These are phyloP conservation scores for Pochonia chlamydosporia DNA, from an alignment of 2,329 filamentous ascomycete genomes.

Conservation along the genomic window DNA sequence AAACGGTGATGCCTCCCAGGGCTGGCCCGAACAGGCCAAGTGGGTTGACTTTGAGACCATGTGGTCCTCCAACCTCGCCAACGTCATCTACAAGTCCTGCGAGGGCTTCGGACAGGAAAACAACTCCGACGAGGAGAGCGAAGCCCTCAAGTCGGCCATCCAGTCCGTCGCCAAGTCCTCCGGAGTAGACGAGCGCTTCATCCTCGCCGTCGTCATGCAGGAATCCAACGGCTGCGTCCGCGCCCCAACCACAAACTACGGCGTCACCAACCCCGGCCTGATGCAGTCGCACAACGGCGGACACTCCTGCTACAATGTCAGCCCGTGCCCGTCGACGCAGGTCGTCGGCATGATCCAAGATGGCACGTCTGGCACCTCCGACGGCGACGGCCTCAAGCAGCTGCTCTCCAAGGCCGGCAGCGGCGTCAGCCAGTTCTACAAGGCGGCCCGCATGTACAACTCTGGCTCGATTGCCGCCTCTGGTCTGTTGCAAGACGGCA, in stretches of 20 bases:
- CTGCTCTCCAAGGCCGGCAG: constrained; percentile 23
- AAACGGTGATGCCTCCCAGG: constrained; percentile 6
- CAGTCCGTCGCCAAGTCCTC: constrained; percentile 19
- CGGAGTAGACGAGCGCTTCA: constrained; percentile 32
- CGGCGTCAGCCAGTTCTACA: constrained; percentile 29
- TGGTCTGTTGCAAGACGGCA: constrained; percentile 30
- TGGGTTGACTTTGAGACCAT: constrained; percentile 25
- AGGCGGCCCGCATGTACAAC: constrained; percentile 44
- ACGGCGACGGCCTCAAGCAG: constrained; percentile 37
- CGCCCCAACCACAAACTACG: constrained; percentile 32
- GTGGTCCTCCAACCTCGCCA: constrained; percentile 15
- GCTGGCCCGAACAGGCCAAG: constrained; percentile 22
- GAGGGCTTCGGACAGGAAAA: constrained; percentile 7
- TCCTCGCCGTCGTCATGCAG: constrained; percentile 38
- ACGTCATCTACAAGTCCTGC: constrained; percentile 10
- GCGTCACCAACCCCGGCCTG: constrained; percentile 35
- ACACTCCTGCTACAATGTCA: constrained; percentile 29
- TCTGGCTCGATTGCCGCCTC: constrained; percentile 32
- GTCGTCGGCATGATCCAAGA: constrained; percentile 30
- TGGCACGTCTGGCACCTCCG: constrained; percentile 33
- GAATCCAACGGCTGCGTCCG: constrained; percentile 39
- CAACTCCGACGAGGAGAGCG: constrained; percentile 9
- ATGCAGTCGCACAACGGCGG: constrained; percentile 32
- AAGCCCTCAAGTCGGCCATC: constrained; percentile 25
- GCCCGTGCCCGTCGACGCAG: constrained; percentile 18